Evolutionary conservation across 2,329 filamentous ascomycete genomes (phyloP), one percentile per base, ranked within the genome.

Genomic region (Alternaria dauci): DNA sequence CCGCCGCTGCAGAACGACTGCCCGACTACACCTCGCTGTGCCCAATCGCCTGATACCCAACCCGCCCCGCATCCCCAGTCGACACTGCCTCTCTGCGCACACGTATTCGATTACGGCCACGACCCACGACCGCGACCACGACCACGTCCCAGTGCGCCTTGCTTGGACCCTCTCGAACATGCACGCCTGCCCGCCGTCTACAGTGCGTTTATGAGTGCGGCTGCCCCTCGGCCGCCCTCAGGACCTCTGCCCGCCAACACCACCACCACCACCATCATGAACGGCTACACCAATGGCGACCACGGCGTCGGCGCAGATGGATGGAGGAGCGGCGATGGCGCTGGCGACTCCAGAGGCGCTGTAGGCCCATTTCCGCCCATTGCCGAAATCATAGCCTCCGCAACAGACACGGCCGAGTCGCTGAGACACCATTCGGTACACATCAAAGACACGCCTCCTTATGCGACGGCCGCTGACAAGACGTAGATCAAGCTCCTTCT

Each of bases 351-450:
- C 16, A 70, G 63, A 46, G 63, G 62, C 30, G 25, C 72, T 38
- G 68, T 60, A 14, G 73, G 67, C 41, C 57, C 71, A 25, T 70
- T 67, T 44, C 75, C 76, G 5, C 80, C 82, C 63, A 80, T 84
- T 36, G 72, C 79, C 30, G 81, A 83, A 61, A 77, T 84, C 23
- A 70, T 79, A 56, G 77, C 75, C 26, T 74, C 76, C 26, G 80
- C 81, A 2, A 69, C 75, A 14, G 74, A 76, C 16, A 77, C 74
- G 50, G 76, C 77, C 5, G 68, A 76, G 42, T 67, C 67, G 18
- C 56, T 76, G 51, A 71, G 63, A 58, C 61, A 65, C 43, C 61
- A 70, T 30, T 68, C 77, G 59, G 77, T 79, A 72, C 42, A 59
- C 43, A 16, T 47, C 18, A 7, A 30, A 44, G 7, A 8, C 30